Evolutionary conservation across 306 rosid species (phyloP).

Genomic region (Vicia faba): DNA sequence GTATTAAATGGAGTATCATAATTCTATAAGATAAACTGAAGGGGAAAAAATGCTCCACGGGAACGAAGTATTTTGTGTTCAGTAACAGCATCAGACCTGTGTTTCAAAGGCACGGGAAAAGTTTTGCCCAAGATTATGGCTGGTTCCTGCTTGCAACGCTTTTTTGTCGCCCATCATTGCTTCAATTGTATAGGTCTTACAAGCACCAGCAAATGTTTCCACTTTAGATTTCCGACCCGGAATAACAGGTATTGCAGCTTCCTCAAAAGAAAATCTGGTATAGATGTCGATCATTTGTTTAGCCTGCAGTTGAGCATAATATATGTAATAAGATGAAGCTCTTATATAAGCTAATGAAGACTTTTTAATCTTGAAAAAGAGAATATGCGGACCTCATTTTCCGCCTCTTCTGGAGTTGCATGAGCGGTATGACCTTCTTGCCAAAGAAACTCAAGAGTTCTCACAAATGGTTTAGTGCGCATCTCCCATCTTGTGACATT

Average conservation of each 20-base stretch:
- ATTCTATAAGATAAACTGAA: neutral
- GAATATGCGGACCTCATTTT: constrained; percentile 70
- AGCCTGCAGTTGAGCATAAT: constrained; percentile 71
- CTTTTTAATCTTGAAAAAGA: constrained; percentile 2
- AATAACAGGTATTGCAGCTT: constrained; percentile 93
- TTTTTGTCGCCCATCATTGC: constrained; percentile 99
- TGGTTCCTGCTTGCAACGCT: constrained; percentile 98
- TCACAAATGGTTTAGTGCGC: constrained; percentile 93
- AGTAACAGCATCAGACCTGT: constrained; percentile 48
- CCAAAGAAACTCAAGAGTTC: constrained; percentile 98
- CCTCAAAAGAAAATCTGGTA: constrained; percentile 87
- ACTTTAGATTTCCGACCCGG: constrained; percentile 89
- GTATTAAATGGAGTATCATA: neutral
- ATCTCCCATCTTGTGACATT: constrained; percentile 99
- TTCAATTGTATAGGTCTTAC: constrained; percentile 89
- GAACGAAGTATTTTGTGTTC: constrained; percentile 21
- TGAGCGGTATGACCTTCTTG: constrained; percentile 99
- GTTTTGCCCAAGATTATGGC: constrained; percentile 98
- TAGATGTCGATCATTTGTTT: constrained; percentile 91
- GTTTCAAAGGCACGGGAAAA: constrained; percentile 93
- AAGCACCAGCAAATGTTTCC: constrained; percentile 99
- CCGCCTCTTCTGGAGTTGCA: constrained; percentile 88
- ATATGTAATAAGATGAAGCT: constrained; percentile 27
- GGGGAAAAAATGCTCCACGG: neutral
- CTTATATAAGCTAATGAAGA: constrained; percentile 5